Base-by-base conservation (phyloP, 2,329 filamentous ascomycete genomes). In the Endothia cerciana region DNA sequence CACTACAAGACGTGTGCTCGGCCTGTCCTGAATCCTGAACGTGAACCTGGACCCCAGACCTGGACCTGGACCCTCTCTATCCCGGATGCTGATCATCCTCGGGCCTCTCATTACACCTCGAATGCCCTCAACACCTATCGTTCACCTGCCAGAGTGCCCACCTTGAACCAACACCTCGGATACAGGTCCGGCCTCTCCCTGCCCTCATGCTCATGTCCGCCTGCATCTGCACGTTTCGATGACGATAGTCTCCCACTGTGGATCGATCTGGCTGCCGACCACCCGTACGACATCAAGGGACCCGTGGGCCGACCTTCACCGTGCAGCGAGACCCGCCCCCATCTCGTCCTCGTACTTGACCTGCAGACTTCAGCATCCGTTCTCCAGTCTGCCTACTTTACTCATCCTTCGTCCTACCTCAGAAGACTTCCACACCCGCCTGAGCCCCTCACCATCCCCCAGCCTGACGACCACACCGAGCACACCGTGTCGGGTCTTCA, bases 1-100 rank as follows among this genome's bases (percentile, higher is more conserved):
- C 63, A 41, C 58, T 22, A 55, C 49, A 41, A 43, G 10, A 55
- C 61, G 45, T 25, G 51, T 53, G 53, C 61, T 63, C 60, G 60
- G 40, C 38, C 60, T 36, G 38, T 41, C 22, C 15, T 59, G 40
- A n/a, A 49, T n/a, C n/a, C n/a, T n/a, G n/a, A n/a, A n/a, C n/a
- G n/a, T n/a, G n/a, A n/a, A n/a, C n/a, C n/a, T n/a, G n/a, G n/a
- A n/a, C n/a, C 53, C 51, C 45, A 25, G 41, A 56, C 51, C 38
- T 43, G 38, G 19, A 55, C 49, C 22, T 62, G 25, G 45, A 56
- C 38, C 57, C 57, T 45, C 40, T 43, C 40, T 30, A 55, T 45
- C 60, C 47, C 38, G 33, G 49, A 45, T 43, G 38, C 15, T 43
- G 57, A 55, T 38, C 47, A 19, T 30, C 43, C 47, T 30, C 61